These are phyloP conservation scores for Metschnikowia peoriensis DNA, from an alignment of 805 yeast species.

Conservation along the genomic window DNA sequence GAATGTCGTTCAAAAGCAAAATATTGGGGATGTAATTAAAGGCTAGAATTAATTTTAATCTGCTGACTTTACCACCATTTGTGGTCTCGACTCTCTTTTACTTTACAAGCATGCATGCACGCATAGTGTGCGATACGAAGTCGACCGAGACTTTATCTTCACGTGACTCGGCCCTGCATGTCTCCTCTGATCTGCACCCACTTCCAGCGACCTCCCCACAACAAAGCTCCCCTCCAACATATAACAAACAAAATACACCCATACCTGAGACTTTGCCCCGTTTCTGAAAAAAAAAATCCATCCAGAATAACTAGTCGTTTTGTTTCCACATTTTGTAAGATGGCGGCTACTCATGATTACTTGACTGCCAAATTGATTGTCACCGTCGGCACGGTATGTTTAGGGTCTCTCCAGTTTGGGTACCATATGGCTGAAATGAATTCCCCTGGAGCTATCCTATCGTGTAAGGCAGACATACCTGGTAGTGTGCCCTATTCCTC, in stretches of 20 bases:
- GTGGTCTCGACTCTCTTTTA: neutral
- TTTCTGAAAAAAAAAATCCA: too few relatives aligned
- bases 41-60: neutral
- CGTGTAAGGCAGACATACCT: slow-evolving; percentile 47
- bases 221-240: neutral
- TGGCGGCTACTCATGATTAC: slow-evolving; percentile 1
- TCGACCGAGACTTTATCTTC: neutral
- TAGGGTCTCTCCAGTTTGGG: slow-evolving; percentile 87
- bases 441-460: slow-evolving; percentile 75
- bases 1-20: neutral
- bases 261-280: neutral
- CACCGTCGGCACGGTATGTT: slow-evolving; percentile 58
- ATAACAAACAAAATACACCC: neutral
- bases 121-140: neutral
- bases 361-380: slow-evolving; percentile 35
- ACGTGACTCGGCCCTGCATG: slow-evolving; percentile 1
- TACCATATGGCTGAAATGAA: slow-evolving; percentile 93
- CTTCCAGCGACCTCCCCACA: neutral
- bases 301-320: neutral
- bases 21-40: neutral
- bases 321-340: neutral
- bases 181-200: neutral
- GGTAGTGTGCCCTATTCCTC: slow-evolving; percentile 30
- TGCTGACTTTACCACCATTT: neutral
- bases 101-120: neutral